Percentiles rank a stretch among this genome's conserved stretches.
Evolutionary conservation across 805 yeast species (phyloP).

Genomic region (Candida tallmaniae): DNA sequence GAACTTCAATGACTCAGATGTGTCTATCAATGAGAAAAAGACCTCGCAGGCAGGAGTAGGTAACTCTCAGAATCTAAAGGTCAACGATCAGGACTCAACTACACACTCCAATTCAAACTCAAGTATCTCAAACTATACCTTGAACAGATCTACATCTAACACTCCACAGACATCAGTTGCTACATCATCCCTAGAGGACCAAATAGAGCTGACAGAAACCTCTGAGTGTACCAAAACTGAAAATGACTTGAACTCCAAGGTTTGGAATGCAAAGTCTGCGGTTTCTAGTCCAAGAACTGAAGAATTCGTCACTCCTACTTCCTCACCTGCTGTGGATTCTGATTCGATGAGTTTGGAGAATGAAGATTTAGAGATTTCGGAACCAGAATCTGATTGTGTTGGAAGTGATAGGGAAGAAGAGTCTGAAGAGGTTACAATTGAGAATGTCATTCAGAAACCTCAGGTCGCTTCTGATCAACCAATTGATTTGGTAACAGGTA

Average conservation of each 20-base stretch:
- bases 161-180: constrained; percentile 12
- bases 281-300: constrained; percentile 5
- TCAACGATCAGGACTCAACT: not conserved
- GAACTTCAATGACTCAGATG: constrained; percentile 8
- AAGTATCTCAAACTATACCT: constrained; percentile 1
- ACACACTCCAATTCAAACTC: not conserved
- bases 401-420: too few relatives aligned
- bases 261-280: not conserved
- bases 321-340: too few relatives aligned
- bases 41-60: too few relatives aligned
- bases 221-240: not conserved
- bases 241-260: not conserved
- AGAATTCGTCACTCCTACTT: constrained; percentile 4
- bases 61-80: too few relatives aligned
- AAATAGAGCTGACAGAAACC: not conserved
- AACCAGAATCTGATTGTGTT: too few relatives aligned
- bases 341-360: too few relatives aligned
- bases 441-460: too few relatives aligned
- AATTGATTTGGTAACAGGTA: too few relatives aligned
- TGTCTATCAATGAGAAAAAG: constrained; percentile 5
- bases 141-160: constrained; percentile 11
- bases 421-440: too few relatives aligned
- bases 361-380: too few relatives aligned
- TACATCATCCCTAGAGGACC: not conserved
- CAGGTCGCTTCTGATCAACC: too few relatives aligned